Evolutionary conservation across 352 stramenopile species (phyloP).

Genomic region (Globisporangium nunn): DNA sequence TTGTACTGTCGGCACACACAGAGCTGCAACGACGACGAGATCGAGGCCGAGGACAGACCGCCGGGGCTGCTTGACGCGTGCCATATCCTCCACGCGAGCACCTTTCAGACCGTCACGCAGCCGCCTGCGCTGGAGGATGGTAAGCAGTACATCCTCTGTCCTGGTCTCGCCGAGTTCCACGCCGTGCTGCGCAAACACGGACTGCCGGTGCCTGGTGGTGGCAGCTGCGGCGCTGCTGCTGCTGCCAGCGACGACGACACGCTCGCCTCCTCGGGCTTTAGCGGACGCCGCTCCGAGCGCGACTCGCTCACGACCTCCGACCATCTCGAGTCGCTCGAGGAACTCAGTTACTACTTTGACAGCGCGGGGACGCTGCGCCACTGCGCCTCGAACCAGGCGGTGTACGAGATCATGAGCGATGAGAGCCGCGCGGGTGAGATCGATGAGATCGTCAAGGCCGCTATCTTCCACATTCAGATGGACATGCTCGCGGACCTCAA

Average conservation of each 20-base stretch:
- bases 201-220: constrained; percentile 16
- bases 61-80: constrained; percentile 48
- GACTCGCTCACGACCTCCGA: constrained; percentile 47
- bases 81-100: constrained; percentile 45
- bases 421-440: constrained; percentile 55
- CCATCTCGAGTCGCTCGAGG: constrained; percentile 67
- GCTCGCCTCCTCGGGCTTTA: constrained; percentile 1
- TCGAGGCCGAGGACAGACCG: constrained; percentile 53
- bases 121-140: constrained; percentile 43
- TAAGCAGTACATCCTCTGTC: constrained; percentile 73
- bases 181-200: constrained; percentile 39
- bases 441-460: constrained; percentile 74
- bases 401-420: constrained; percentile 75
- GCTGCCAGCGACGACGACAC: constrained; percentile 16
- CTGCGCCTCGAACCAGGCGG: constrained; percentile 62
- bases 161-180: constrained; percentile 25
- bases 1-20: constrained; percentile 8
- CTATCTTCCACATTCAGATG: constrained; percentile 83
- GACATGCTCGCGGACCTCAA: constrained; percentile 73
- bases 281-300: constrained; percentile 15
- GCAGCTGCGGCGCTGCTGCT: constrained; percentile 9
- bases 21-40: constrained; percentile 72
- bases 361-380: constrained; percentile 55
- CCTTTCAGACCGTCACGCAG: constrained; percentile 33
- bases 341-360: constrained; percentile 78